Base-by-base conservation (phyloP, 768 basidiomycete species). In the Boletus reticuloceps region DNA sequence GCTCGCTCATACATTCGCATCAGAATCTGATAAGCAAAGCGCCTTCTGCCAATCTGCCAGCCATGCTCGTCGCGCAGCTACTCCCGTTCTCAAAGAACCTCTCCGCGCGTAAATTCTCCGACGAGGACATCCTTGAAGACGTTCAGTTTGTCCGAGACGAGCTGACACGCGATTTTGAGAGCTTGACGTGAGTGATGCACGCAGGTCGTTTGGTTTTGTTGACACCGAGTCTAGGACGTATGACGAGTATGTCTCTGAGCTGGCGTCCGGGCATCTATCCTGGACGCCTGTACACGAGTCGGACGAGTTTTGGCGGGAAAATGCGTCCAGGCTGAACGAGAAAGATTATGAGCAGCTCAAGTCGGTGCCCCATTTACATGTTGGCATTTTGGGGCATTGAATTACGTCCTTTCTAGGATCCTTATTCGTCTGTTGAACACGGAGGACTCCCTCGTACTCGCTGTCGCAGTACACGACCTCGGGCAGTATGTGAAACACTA, bases 221-320 rank as follows among this genome's bases (percentile, higher is more conserved):
- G 37, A 65, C 22, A 19, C 17, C 22, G 16, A 19, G 10, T 39
- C 42, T 46, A 98, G 94, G 55, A 99, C 94, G 1, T 99, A 91
- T 69, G 97, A 98, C 68, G 95, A 98, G 72, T 99, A 98, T 66
- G 83, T 82, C 12, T 94, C 93, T 0, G 96, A 98, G 69, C 75
- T 99, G 31, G 77, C 84, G 17, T 91, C 90, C 6, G 94, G 95
- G 2, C 93, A 94, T 69, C 74, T 98, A 25, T 89, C 92, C 7
- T 98, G 97, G 97, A 86, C 91, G 6, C 95, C 96, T 13, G 90
- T 93, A 11, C 97, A 99, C 66, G 91, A 94, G 67, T 95, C 91
- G 2, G 96, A 98, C 56, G 85, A 93, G 36, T 99, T 99, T 75
- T 99, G 97, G 97, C 91, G 89, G 66, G 94, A 95, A 75, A 98